Evolutionary conservation across 1,139 yeast species (phyloP).

Genomic region (Yamadazyma siamensis): DNA sequence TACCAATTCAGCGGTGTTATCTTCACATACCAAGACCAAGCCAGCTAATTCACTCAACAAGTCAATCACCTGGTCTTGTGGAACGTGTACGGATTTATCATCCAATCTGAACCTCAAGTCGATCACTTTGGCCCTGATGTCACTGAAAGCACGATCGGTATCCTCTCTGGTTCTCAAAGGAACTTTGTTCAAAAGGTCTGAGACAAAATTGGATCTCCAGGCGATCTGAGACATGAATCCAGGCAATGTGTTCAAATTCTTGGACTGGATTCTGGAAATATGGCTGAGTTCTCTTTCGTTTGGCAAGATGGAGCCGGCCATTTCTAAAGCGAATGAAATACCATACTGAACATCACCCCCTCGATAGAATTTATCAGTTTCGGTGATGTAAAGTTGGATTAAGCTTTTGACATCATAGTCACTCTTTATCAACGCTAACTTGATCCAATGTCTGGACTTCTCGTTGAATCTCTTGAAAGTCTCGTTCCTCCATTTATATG

Average conservation of each 20-base stretch:
- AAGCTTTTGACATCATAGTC: constrained; percentile 74
- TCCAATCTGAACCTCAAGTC: constrained; percentile 13
- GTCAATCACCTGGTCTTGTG: constrained; percentile 32
- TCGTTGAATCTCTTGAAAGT: constrained; percentile 61
- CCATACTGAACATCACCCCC: constrained; percentile 60
- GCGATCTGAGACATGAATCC: constrained; percentile 75
- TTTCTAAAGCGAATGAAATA: constrained; percentile 82
- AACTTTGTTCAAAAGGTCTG: constrained; percentile 35
- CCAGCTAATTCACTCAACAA: constrained; percentile 51
- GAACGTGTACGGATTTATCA: constrained; percentile 13
- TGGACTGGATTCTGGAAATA: constrained; percentile 23
- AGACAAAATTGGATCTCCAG: constrained; percentile 60
- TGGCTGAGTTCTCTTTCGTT: constrained; percentile 56
- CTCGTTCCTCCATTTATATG: constrained; percentile 69
- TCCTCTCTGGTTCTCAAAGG: constrained; percentile 32
- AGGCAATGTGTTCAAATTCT: constrained; percentile 58
- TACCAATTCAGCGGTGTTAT: constrained; percentile 49
- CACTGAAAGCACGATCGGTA: constrained; percentile 25
- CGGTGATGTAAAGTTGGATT: constrained; percentile 67
- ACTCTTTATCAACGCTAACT: constrained; percentile 49
- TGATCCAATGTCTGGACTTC: constrained; percentile 67
- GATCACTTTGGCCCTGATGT: constrained; percentile 15
- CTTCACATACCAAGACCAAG: constrained; percentile 43
- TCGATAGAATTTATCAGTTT: constrained; percentile 30
- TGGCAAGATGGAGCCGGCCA: constrained; percentile 72